Evolutionary conservation across 345 rosid genomes (phyloP).

Genomic region (Reutealis trisperma): DNA sequence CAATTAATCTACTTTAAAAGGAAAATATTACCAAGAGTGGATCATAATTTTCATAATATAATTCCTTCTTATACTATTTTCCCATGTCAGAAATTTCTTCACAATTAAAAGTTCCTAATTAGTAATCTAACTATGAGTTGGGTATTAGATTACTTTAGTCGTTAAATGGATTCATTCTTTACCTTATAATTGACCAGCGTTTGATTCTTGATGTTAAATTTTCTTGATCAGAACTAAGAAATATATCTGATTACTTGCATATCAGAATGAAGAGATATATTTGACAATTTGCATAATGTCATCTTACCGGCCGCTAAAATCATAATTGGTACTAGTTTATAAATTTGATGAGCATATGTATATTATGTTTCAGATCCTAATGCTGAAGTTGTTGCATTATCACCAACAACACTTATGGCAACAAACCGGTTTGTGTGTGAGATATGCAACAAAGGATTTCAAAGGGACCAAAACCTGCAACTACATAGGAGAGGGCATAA

Average conservation of each 20-base stretch:
- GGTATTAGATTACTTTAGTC: too few relatives aligned
- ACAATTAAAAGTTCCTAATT: too few relatives aligned
- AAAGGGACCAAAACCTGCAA: conserved; percentile 77
- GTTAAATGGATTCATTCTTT: too few relatives aligned
- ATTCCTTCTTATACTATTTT: not conserved
- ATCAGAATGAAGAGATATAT: too few relatives aligned
- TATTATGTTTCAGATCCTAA: conserved; percentile 48
- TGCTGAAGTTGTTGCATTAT: conserved; percentile 71
- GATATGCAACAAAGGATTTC: conserved; percentile 81
- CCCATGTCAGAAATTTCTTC: not conserved
- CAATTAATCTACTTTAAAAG: not conserved
- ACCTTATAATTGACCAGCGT: too few relatives aligned
- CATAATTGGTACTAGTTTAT: not conserved
- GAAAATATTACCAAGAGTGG: not conserved
- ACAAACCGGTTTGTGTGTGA: conserved; percentile 76
- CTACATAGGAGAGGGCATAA: conserved; percentile 75
- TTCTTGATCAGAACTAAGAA: too few relatives aligned
- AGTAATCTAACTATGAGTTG: too few relatives aligned
- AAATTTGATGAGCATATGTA: not conserved
- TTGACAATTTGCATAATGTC: too few relatives aligned
- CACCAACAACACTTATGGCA: conserved; percentile 73
- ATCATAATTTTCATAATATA: not conserved
- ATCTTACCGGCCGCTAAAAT: too few relatives aligned
- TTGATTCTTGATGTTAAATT: too few relatives aligned
- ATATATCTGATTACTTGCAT: too few relatives aligned